Evolutionary conservation across 108 stramenopile genomes (phyloP).

Genomic region (Hondaea fermentalgiana): DNA sequence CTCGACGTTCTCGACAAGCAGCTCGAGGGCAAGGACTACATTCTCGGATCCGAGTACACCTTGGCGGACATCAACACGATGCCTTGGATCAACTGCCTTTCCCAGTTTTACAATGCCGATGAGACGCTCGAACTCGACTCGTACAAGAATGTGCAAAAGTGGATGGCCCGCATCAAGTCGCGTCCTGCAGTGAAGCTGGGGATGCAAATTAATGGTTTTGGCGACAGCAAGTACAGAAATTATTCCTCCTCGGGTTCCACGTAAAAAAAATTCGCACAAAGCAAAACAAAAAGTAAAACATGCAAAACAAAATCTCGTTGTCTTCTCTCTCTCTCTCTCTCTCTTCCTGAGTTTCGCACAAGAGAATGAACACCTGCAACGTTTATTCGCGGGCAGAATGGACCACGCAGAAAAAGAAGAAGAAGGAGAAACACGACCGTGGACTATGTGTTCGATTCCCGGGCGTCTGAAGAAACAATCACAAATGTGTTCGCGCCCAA

Average conservation of each 20-base stretch:
- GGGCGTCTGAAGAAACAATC: too few relatives aligned
- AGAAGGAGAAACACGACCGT: too few relatives aligned
- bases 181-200: neutral
- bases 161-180: conserved; percentile 25
- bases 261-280: neutral
- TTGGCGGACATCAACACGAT: conserved; percentile 72
- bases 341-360: too few relatives aligned
- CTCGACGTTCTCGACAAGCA: conserved; percentile 68
- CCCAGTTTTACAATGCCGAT: conserved; percentile 26
- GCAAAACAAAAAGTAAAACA: neutral
- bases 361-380: too few relatives aligned
- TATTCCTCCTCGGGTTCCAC: neutral
- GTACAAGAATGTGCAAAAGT: conserved; percentile 30
- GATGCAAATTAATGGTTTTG: neutral
- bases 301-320: neutral
- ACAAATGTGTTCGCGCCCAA: too few relatives aligned
- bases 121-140: conserved; percentile 17
- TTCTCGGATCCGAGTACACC: conserved; percentile 64
- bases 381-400: too few relatives aligned
- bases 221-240: neutral
- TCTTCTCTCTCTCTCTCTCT: too few relatives aligned
- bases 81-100: conserved; percentile 58
- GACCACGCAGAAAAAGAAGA: too few relatives aligned
- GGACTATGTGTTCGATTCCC: too few relatives aligned
- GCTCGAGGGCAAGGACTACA: conserved; percentile 41